These are phyloP conservation scores for Aspergillus felis DNA, from an alignment of 2,329 filamentous ascomycete genomes.

Conservation along the genomic window DNA sequence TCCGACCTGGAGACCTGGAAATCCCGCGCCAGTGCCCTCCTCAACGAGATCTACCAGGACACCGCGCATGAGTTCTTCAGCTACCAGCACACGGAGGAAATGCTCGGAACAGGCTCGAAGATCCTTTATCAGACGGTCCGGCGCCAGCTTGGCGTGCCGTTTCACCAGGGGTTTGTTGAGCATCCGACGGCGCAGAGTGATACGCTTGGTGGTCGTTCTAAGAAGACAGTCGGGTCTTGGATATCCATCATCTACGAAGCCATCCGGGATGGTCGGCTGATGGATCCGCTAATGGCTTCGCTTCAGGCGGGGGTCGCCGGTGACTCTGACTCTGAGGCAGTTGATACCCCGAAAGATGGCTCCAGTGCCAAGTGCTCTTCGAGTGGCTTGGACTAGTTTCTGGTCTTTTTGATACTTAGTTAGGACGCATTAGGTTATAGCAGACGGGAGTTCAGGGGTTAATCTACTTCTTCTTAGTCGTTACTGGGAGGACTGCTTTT, in stretches of 20 bases:
- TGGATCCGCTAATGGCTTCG: constrained; percentile 5
- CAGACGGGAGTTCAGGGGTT: not conserved
- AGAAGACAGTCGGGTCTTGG: constrained; percentile 25
- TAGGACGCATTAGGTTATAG: not conserved
- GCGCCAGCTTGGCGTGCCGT: constrained; percentile 26
- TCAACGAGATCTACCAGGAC: constrained; percentile 9
- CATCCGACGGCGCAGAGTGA: constrained; percentile 14
- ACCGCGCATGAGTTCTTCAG: constrained; percentile 11
- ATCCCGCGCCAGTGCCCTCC: constrained; percentile 1
- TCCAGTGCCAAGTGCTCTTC: not conserved
- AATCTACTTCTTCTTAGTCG: not conserved
- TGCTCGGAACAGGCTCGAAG: constrained; percentile 20
- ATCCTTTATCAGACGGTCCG: constrained; percentile 32
- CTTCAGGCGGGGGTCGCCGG: not conserved
- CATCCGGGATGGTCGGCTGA: constrained; percentile 8
- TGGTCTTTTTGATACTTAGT: not conserved
- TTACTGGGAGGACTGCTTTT: not conserved
- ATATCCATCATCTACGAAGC: constrained; percentile 13
- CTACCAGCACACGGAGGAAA: constrained; percentile 10
- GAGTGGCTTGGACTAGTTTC: not conserved
- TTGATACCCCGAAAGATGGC: not conserved
- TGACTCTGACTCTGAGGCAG: not conserved
- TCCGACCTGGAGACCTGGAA: constrained; percentile 11
- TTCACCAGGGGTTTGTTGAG: constrained; percentile 25
- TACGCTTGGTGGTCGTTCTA: constrained; percentile 12